Percentiles rank a stretch among this genome's conserved stretches.
phyloP scores from a whole-genome alignment of 441 rosid species.

The Sinapis alba region DNA sequence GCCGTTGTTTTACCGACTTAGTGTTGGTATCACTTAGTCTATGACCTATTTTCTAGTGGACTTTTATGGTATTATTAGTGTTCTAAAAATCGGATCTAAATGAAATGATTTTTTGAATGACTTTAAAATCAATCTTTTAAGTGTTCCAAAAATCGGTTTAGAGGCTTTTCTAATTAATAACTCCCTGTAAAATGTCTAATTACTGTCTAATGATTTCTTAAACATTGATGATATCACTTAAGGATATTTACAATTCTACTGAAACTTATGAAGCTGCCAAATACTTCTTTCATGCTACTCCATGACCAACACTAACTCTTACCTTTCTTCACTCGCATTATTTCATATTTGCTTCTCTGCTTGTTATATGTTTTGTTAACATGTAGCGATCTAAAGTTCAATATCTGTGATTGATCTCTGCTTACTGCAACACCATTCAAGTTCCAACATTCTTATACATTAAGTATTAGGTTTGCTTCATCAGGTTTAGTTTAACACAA shows the following conservation, averaged over 20 bases:
- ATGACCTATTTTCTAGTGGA: neutral
- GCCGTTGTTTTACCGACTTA: neutral
- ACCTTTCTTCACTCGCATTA: neutral
- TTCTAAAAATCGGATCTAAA: too few relatives aligned
- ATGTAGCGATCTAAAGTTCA: neutral
- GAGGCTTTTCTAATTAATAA: too few relatives aligned
- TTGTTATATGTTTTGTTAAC: neutral
- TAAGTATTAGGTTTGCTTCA: conserved; percentile 13
- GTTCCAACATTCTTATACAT: conserved; percentile 16
- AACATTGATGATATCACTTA: neutral
- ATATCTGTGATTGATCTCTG: neutral
- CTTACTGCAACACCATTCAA: neutral
- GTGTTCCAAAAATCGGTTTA: too few relatives aligned
- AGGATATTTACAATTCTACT: neutral
- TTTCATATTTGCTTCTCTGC: neutral
- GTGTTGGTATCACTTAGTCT: neutral
- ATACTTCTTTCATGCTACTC: neutral
- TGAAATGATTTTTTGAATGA: too few relatives aligned
- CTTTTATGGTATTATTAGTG: neutral
- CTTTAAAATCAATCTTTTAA: too few relatives aligned
- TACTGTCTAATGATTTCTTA: neutral
- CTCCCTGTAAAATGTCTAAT: neutral
- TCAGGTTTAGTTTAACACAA: neutral
- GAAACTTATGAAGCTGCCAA: neutral
- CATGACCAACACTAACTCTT: neutral